These are phyloP conservation scores for Dryadomyces quercivorus DNA, from an alignment of 2,329 filamentous ascomycete genomes.

Conservation along the genomic window DNA sequence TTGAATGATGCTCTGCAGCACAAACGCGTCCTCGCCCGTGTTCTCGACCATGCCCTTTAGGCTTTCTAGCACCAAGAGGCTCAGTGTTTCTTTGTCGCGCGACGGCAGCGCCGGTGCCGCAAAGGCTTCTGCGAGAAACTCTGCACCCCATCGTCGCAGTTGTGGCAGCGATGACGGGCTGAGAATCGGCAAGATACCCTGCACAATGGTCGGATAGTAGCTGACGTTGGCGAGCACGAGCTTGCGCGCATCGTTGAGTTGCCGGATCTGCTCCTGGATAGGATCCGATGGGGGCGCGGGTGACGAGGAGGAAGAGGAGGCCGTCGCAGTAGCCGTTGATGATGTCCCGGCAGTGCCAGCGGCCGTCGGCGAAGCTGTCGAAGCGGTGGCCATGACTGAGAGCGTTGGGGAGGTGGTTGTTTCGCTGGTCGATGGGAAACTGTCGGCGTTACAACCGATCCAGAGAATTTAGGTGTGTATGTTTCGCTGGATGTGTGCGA, in stretches of 20 bases:
- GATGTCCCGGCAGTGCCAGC: not conserved
- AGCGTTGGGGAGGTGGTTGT: not conserved
- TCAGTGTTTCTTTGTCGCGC: conserved; percentile 70
- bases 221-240: conserved; percentile 77
- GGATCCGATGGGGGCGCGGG: conserved; percentile 19
- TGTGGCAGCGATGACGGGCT: conserved; percentile 62
- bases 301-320: not conserved
- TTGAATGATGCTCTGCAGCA: conserved; percentile 79
- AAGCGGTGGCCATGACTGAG: conserved; percentile 1
- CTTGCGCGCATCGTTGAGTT: conserved; percentile 82
- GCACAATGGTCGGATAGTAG: conserved; percentile 85
- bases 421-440: not conserved
- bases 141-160: conserved; percentile 87
- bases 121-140: conserved; percentile 93
- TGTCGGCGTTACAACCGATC: not conserved
- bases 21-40: conserved; percentile 62
- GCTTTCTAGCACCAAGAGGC: conserved; percentile 65
- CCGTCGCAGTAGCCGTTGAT: not conserved
- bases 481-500: not conserved
- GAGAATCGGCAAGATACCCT: conserved; percentile 86
- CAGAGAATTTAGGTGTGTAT: not conserved
- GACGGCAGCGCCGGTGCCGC: conserved; percentile 73
- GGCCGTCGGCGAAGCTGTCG: not conserved
- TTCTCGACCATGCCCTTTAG: conserved; percentile 59
- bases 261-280: conserved; percentile 65